Evolutionary conservation across 2,329 filamentous ascomycete genomes (phyloP), one percentile per base, ranked within the genome.

Genomic region (Hortaea sp.): DNA sequence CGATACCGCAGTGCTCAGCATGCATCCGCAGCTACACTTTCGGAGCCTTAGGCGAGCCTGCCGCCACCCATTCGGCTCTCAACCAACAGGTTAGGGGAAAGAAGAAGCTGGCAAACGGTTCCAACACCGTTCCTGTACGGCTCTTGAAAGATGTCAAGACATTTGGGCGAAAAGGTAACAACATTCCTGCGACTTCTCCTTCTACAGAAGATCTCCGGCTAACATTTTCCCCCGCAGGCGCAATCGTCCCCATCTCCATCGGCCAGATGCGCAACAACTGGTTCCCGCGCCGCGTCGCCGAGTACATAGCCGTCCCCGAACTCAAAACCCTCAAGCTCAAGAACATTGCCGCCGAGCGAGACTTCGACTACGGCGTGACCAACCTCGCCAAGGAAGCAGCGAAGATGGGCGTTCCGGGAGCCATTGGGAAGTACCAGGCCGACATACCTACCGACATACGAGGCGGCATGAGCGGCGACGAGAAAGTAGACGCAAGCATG

Each of bases 221-320:
- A 20, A 20, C 20, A 20, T 20, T 20, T 9, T 32, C 6, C 7
- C 4, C n/a, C 32, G 28, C 51, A 79, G 76, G 75, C 50, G 61
- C 71, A 12, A 69, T 77, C 49, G 64, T 79, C 13, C 71, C 74
- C 30, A 65, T 78, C 38, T 61, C 70, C n/a, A 61, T 65, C 11
- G 72, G 75, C 20, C 63, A 67, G 34, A 78, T 80, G 75, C 68
- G 76, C 52, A 77, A 77, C 57, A 60, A 63, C 45, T 77, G 70
- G 70, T 77, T 72, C 53, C 75, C 74, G 3, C 60, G 59, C 39
- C 63, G 67, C 48, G 63, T 71, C 50, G 76, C 76, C 51, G 68
- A 73, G 57, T 79, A 79, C 60, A 64, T 77, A 20, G 69, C 73
- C 40, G 53, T 58, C 32, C 57, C 60, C 35, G 69, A 74, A 50